Base-by-base conservation (phyloP, 805 yeast species). In the Candida nemodendra region DNA sequence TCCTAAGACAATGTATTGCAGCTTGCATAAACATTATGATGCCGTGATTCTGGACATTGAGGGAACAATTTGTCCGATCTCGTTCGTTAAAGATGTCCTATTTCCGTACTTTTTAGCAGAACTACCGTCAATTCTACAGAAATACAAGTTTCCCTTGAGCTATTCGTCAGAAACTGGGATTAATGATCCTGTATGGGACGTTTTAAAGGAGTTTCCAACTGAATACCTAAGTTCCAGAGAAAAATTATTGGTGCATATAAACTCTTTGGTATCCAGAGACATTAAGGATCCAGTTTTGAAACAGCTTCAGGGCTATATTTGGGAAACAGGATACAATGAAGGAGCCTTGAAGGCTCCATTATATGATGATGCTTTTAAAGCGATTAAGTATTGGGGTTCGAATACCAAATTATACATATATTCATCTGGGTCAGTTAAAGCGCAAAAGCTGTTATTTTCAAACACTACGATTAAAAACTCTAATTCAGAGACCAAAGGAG, bases 11-110 rank as follows among this genome's bases (percentile, higher is more conserved):
- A n/a, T n/a, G n/a, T n/a, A n/a, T n/a, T n/a, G n/a, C n/a, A n/a
- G n/a, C n/a, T n/a, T n/a, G n/a, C n/a, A n/a, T n/a, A n/a, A n/a
- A n/a, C n/a, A n/a, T n/a, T 47, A 42, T 18, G 29, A 35, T 1
- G 46, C 71, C 1, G 54, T 76, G 8, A 58, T 84, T 2, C 68
- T 89, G 5, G 95, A 87, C 49, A 87, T 88, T 24, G 98, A 90
- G 57, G 98, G 98, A 13, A 90, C 97, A 0, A 79, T 90, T 21
- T 90, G 97, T 55, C 90, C 96, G 3, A 89, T 90, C 15, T 72
- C 90, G 1, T 90, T 90, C 55, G 98, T 90, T 28, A 84, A 84
- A 51, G 89, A 85, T 19, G 69, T 66, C 2, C 63, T 90, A 23
- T 83, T 79, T 61, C 96, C 96, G 0, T 89, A 76, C 55, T 90